Conservation (phyloP, 2,329 filamentous ascomycete genomes). For the Phaeosphaeria sp. region DNA sequence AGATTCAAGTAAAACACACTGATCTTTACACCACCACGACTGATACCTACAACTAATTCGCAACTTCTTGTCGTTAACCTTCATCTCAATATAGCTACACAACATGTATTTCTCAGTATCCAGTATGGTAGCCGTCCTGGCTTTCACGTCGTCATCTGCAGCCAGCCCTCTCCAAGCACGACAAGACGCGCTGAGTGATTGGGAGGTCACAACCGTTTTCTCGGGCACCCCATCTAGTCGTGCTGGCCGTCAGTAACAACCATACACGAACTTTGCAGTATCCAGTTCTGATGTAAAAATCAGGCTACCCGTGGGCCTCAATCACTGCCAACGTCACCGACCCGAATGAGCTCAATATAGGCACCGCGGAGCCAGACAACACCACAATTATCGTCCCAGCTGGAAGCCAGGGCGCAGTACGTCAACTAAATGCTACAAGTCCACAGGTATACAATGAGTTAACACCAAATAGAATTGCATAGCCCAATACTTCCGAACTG, state of each 20-base stretch:
- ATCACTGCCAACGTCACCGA: conserved; percentile 35
- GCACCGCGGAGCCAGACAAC: conserved; percentile 5
- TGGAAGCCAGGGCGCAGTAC: conserved; percentile 20
- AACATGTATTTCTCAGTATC: conserved; percentile 13
- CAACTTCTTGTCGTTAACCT: no score
- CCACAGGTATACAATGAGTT: background rate
- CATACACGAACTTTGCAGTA: background rate
- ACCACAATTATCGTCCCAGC: conserved; percentile 20
- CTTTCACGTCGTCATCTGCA: conserved; percentile 9
- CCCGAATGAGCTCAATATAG: conserved; percentile 30
- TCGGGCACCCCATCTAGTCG: conserved; percentile 20
- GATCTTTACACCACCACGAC: background rate
- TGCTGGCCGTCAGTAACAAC: conserved; percentile 11
- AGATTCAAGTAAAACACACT: background rate
- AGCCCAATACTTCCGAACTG: conserved; percentile 29
- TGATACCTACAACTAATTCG: background rate
- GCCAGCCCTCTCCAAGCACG: conserved; percentile 18
- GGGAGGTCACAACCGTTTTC: conserved; percentile 21
- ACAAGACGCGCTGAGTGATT: conserved; percentile 23
- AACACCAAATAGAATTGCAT: conserved; percentile 23
- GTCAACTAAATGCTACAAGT: background rate
- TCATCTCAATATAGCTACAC: background rate
- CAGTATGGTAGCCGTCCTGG: conserved; percentile 13
- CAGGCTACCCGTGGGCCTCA: conserved; percentile 21
- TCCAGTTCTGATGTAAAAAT: background rate